Evolutionary conservation across 2,329 filamentous ascomycete species (phyloP).

Genomic region (Colletotrichum endophyticum): DNA sequence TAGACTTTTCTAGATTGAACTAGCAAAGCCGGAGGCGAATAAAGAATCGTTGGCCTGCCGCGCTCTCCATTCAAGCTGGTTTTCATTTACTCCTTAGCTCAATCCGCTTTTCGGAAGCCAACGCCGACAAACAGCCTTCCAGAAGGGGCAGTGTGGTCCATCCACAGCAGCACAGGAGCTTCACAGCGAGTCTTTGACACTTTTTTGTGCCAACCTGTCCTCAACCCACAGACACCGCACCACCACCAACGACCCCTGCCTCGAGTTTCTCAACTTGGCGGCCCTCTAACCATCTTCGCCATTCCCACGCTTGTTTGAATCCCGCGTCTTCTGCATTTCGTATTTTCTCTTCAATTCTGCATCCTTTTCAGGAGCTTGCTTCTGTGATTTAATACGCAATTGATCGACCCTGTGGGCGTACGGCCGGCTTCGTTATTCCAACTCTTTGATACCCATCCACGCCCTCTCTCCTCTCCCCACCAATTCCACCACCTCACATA

Average conservation of each 20-base stretch:
- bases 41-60: not conserved
- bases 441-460: slow-evolving; percentile 1
- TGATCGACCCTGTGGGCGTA: slow-evolving; percentile 10
- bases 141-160: slow-evolving; percentile 1
- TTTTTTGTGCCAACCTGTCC: slow-evolving; percentile 31
- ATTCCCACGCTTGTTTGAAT: slow-evolving; percentile 10
- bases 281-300: slow-evolving; percentile 9
- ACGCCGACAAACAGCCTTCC: not conserved
- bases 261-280: slow-evolving; percentile 14
- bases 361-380: slow-evolving; percentile 11
- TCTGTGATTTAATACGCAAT: slow-evolving; percentile 17
- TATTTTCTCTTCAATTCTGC: slow-evolving; percentile 9
- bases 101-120: not conserved
- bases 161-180: not conserved
- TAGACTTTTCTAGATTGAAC: not conserved
- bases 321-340: not conserved
- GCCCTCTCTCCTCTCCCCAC: not conserved
- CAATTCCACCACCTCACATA: not conserved
- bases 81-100: not conserved
- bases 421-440: slow-evolving; percentile 13
- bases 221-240: slow-evolving; percentile 22
- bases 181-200: not conserved
- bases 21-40: not conserved
- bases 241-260: slow-evolving; percentile 12
- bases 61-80: not conserved